phyloP scores from a whole-genome alignment of 805 yeast genomes.

The Ogataea neopini region DNA sequence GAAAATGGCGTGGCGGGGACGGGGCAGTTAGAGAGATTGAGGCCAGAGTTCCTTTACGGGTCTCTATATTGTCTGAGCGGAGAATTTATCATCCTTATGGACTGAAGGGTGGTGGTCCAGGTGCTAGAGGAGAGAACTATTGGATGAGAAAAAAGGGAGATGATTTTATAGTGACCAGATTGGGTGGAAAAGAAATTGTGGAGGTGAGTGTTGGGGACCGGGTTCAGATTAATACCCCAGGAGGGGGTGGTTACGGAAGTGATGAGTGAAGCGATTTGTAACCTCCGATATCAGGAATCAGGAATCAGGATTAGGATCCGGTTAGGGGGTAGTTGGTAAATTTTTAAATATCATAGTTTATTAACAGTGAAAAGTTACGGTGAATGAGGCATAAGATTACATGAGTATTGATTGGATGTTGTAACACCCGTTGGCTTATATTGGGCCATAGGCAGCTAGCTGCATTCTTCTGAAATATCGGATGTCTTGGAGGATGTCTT shows the following conservation, averaged over 20 bases:
- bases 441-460: no score
- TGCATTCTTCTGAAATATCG: no score
- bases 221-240: slow-evolving; percentile 36
- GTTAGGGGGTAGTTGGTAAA: background rate
- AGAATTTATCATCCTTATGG: slow-evolving; percentile 49
- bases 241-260: slow-evolving; percentile 39
- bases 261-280: background rate
- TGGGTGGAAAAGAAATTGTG: slow-evolving; percentile 32
- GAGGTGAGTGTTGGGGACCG: slow-evolving; percentile 33
- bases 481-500: no score
- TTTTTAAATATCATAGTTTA: no score
- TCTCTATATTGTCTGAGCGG: slow-evolving; percentile 46
- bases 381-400: no score
- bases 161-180: slow-evolving; percentile 28
- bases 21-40: slow-evolving; percentile 50
- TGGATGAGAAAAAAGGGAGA: slow-evolving; percentile 27
- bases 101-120: slow-evolving; percentile 44
- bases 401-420: no score
- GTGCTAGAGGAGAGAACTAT: slow-evolving; percentile 39
- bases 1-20: slow-evolving; percentile 48
- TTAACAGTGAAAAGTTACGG: no score
- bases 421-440: no score
- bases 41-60: slow-evolving; percentile 35
- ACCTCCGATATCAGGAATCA: no score
- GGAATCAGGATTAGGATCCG: no score